Evolutionary conservation across 2,329 filamentous ascomycete genomes (phyloP).

Genomic region (Cordyceps tenuipes): DNA sequence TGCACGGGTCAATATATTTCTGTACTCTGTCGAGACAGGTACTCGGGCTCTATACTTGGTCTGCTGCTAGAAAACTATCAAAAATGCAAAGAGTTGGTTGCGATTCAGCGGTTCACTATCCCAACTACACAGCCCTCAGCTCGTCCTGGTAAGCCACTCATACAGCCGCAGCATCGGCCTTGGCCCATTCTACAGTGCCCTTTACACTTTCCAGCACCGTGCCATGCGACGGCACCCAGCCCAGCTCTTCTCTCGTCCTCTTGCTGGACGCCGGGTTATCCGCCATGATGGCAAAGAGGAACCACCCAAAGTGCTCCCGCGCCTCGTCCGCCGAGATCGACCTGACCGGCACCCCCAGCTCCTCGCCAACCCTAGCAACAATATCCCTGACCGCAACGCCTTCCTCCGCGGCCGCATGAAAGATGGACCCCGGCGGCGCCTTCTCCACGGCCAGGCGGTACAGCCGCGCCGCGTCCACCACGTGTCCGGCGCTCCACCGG

Average conservation of each 20-base stretch:
- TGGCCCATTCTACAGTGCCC: neutral
- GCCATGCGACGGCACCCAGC: neutral
- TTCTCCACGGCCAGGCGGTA: constrained; percentile 31
- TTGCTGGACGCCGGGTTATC: constrained; percentile 27
- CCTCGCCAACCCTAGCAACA: constrained; percentile 25
- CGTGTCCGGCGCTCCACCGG: constrained; percentile 30
- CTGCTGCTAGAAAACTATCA: no score
- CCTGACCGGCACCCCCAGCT: constrained; percentile 24
- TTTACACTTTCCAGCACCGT: neutral
- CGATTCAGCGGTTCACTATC: neutral
- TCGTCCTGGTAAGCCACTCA: no score
- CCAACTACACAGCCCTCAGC: no score
- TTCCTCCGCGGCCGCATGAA: constrained; percentile 29
- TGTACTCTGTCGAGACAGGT: no score
- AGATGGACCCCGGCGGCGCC: constrained; percentile 24
- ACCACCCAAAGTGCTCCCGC: constrained; percentile 19
- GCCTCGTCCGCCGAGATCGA: constrained; percentile 23
- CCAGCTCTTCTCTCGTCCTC: constrained; percentile 22
- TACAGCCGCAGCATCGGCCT: neutral
- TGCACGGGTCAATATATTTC: no score
- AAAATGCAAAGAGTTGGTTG: no score
- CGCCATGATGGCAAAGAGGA: constrained; percentile 14
- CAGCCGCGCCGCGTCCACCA: constrained; percentile 28
- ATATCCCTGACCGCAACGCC: constrained; percentile 28
- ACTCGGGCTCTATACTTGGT: no score